Evolutionary conservation across 2,329 filamentous ascomycete species (phyloP).

Genomic region (Chrysosporium queenslandicum): DNA sequence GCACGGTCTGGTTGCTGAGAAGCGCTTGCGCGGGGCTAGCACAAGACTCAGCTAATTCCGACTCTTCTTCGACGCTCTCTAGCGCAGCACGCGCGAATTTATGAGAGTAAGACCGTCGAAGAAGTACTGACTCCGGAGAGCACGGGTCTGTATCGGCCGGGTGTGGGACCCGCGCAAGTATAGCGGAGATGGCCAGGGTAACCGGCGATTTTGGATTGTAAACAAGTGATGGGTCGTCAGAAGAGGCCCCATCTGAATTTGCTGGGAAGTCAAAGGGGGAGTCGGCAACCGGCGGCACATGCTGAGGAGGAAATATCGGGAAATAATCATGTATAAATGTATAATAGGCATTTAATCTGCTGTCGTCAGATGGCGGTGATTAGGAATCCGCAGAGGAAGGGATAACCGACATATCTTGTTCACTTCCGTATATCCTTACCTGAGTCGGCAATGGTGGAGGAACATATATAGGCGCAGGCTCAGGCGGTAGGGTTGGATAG

Average conservation of each 20-base stretch:
- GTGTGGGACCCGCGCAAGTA: slow-evolving; percentile 37
- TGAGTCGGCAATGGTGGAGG: slow-evolving; percentile 20
- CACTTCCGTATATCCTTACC: slow-evolving; percentile 34
- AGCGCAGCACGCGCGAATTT: slow-evolving; percentile 33
- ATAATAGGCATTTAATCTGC: slow-evolving; percentile 39
- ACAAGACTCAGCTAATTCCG: slow-evolving; percentile 34
- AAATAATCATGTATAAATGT: slow-evolving; percentile 40
- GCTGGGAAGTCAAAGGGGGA: slow-evolving; percentile 27
- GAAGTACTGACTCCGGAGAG: slow-evolving; percentile 27
- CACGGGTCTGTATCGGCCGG: slow-evolving; percentile 31
- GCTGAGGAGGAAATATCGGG: slow-evolving; percentile 35
- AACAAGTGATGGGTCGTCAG: slow-evolving; percentile 25
- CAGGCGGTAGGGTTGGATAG: slow-evolving; percentile 23
- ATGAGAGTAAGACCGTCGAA: slow-evolving; percentile 34
- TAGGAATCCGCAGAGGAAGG: background rate
- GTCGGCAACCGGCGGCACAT: slow-evolving; percentile 24
- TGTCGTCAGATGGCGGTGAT: slow-evolving; percentile 15
- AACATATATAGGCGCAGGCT: slow-evolving; percentile 23
- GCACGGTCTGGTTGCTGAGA: slow-evolving; percentile 23
- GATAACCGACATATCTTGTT: slow-evolving; percentile 32
- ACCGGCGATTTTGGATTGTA: slow-evolving; percentile 36
- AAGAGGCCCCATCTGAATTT: slow-evolving; percentile 23
- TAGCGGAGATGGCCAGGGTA: slow-evolving; percentile 36
- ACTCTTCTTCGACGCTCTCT: slow-evolving; percentile 34
- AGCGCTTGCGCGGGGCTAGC: slow-evolving; percentile 35